Evolutionary conservation across 2,329 filamentous ascomycete genomes (phyloP), one percentile per base, ranked within the genome.

Genomic region (Colletotrichum lupini): DNA sequence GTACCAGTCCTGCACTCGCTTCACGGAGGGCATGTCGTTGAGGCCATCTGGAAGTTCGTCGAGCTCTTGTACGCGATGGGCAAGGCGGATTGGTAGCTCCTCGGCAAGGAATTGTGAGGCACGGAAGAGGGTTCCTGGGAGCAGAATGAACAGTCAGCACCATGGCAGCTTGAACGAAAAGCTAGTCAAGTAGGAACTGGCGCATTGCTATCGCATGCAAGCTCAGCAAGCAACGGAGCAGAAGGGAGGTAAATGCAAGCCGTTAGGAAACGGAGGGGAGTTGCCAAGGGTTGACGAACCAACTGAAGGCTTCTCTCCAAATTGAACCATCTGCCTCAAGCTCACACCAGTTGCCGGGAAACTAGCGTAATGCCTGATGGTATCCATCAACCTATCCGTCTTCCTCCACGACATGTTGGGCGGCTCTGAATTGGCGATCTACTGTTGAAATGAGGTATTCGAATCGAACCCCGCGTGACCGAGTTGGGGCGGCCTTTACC

Each of bases 31-130:
- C 97, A 99, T 98, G 77, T 98, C 95, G 82, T 95, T 98, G 75
- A 99, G 90, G 68, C 97, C 97, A 89, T 99, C 97, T 46, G 97
- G 97, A 2, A 99, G 88, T 80, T 95, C 94, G 75, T 93, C 92
- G 71, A 99, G 91, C 86, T 99, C 97, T 84, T 98, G 94, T 73
- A 99, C 97, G 76, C 97, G 94, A 85, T 99, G 97, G 78, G 97
- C 97, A 74, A 99, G 89, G 66, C 97, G 94, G 80, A 99, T 99
- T 77, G 97, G 97, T 28, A 99, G 91, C 87, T 99, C 97, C 87
- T 99, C 97, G 79, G 96, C 97, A 72, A 99, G 92, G 85, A 99
- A 99, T 86, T 98, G 97, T 30, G 97, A 98, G 65, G 97, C 97
- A 82, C 96, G 94, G 86, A 98, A 99, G 69, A 99, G 89, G 66